phyloP scores from a whole-genome alignment of 805 yeast genomes.

The Maudiozyma barnettii region DNA sequence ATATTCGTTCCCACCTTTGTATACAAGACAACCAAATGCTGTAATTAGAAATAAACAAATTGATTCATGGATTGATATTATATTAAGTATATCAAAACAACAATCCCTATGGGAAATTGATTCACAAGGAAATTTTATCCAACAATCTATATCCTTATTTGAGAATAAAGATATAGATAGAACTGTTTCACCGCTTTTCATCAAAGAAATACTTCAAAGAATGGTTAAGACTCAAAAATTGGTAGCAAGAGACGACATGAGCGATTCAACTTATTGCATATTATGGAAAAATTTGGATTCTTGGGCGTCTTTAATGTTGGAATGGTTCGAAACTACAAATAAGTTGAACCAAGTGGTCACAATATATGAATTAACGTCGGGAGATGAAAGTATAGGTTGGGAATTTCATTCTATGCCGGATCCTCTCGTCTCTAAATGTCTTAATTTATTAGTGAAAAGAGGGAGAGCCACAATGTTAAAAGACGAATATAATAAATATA shows the following conservation, averaged over 20 bases:
- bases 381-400: conserved; percentile 47
- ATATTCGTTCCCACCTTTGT: conserved; percentile 81
- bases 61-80: conserved; percentile 63
- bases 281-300: conserved; percentile 63
- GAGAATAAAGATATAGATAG: conserved; percentile 44
- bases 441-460: conserved; percentile 51
- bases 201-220: conserved; percentile 44
- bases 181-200: conserved; percentile 43
- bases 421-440: conserved; percentile 41
- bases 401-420: conserved; percentile 58
- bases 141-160: conserved; percentile 31
- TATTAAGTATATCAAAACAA: conserved; percentile 51
- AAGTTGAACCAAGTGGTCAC: conserved; percentile 72
- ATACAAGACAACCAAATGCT: conserved; percentile 79
- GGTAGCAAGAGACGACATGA: background rate
- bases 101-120: conserved; percentile 47
- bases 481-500: conserved; percentile 54
- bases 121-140: conserved; percentile 18
- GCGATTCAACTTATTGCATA: conserved; percentile 30
- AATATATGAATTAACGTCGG: conserved; percentile 64
- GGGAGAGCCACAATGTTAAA: conserved; percentile 67
- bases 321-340: conserved; percentile 71
- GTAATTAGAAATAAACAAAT: conserved; percentile 70
- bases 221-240: conserved; percentile 42
- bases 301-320: conserved; percentile 55